Evolutionary conservation across 2,329 filamentous ascomycete genomes (phyloP).

Genomic region (Thielaviopsis punctulata): DNA sequence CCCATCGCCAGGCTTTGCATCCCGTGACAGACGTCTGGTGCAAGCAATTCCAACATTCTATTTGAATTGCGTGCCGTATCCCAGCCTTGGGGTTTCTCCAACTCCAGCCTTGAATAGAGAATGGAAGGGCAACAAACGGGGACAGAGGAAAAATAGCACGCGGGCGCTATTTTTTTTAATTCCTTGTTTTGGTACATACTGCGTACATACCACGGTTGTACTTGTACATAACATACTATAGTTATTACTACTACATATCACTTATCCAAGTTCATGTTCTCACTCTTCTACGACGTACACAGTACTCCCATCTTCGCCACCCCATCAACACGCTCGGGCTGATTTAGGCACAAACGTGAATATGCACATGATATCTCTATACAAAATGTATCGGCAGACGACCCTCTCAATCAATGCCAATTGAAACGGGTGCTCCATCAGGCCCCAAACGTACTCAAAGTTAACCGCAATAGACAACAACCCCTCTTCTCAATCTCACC

Average conservation of each 20-base stretch:
- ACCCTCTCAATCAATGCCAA: too few relatives aligned
- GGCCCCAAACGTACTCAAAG: neutral
- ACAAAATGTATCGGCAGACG: too few relatives aligned
- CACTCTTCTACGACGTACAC: too few relatives aligned
- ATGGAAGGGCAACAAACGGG: too few relatives aligned
- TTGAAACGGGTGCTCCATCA: neutral
- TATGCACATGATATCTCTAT: neutral
- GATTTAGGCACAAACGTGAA: constrained; percentile 9
- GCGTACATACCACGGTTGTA: too few relatives aligned
- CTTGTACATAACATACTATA: too few relatives aligned
- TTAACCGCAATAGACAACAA: neutral
- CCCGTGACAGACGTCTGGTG: neutral
- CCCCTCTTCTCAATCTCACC: constrained; percentile 9
- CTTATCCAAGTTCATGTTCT: too few relatives aligned
- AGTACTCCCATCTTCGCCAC: too few relatives aligned
- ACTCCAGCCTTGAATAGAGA: neutral
- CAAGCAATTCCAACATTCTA: neutral
- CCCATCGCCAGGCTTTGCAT: neutral
- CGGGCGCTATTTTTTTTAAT: too few relatives aligned
- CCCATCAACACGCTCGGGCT: neutral
- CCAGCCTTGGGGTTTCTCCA: neutral
- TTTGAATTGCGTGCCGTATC: neutral
- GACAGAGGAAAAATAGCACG: neutral
- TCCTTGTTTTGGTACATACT: too few relatives aligned
- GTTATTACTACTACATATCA: too few relatives aligned